Base-by-base conservation (phyloP, 805 yeast species). In the Candida oleophila region DNA sequence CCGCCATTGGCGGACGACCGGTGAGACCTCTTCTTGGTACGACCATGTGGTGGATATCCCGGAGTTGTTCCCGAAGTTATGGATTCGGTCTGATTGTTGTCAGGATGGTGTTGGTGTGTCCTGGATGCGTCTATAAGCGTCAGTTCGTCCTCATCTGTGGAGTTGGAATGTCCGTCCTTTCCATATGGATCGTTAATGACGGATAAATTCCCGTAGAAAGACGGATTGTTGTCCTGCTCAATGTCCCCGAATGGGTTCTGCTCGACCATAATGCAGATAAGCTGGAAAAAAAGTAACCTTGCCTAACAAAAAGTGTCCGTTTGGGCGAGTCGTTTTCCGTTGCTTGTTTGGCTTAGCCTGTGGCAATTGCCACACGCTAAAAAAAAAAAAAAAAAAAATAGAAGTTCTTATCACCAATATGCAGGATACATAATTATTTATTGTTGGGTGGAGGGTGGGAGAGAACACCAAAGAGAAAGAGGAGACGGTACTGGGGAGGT, bases 161-260 rank as follows among this genome's bases (percentile, higher is more conserved):
- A 22, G 39, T 45, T 54, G 41, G 41, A 43, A 38, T 7, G 41
- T 25, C 30, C 11, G 22, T 28, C 43, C 15, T 20, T 19, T 3
- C 64, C 63, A 49, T 59, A 61, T 2, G 67, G 66, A 40, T 60
- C 65, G n/a, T 54, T 50, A 22, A 61, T 36, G 2, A 63, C 59
- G 12, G 69, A 59, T 22, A 57, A 63, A 49, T 63, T 63, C 3
- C 69, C 71, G 49, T 69, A 71, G 47, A 70, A 64, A 35, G 74
- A 71, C 12, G 77, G 77, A 47, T 72, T 72, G 55, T 71, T 72
- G 49, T 72, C 77, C 52, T 70, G 74, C 49, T 72, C 77, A 42
- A 71, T 69, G 48, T 69, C 76, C 38, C 62, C 69, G 46, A 69
- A 68, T n/a, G 45, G 39, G 32, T 34, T 34, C 30, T 25, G 30